Evolutionary conservation across 202 grass and related monocot genomes (phyloP).

Genomic region (Thinopyrum obtusiflorum): DNA sequence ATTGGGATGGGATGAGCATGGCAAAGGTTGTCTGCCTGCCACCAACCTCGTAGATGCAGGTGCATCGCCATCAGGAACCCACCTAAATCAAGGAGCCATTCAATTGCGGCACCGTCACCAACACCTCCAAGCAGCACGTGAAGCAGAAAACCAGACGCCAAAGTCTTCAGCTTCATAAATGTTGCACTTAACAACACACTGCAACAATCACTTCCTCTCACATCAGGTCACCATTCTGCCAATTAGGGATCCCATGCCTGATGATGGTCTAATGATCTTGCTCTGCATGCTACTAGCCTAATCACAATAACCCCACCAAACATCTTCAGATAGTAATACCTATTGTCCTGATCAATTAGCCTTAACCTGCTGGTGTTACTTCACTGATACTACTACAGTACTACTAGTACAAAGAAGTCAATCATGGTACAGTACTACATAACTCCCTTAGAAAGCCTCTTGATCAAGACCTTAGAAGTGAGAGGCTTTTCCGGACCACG

Average conservation of each 20-base stretch:
- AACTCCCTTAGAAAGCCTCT: neutral
- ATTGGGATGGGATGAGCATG: neutral
- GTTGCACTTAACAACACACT: neutral
- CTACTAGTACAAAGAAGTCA: constrained; percentile 6
- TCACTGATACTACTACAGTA: neutral
- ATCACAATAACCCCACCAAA: constrained; percentile 17
- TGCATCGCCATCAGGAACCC: constrained; percentile 35
- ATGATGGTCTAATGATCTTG: neutral
- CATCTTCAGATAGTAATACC: neutral
- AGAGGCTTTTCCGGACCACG: neutral
- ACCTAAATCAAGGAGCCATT: constrained; percentile 45
- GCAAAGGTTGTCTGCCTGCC: neutral
- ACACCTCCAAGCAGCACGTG: neutral
- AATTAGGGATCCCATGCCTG: neutral
- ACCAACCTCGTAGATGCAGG: constrained; percentile 25
- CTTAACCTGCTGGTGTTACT: neutral
- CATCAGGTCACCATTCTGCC: neutral
- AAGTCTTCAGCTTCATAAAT: constrained; percentile 27
- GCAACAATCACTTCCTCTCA: neutral
- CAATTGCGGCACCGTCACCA: constrained; percentile 7
- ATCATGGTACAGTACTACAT: constrained; percentile 17
- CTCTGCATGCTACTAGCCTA: neutral
- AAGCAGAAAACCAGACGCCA: neutral
- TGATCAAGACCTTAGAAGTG: neutral
- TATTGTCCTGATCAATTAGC: neutral